phyloP scores from a whole-genome alignment of 2,329 filamentous ascomycete genomes.

The Aspergillus fructus region DNA sequence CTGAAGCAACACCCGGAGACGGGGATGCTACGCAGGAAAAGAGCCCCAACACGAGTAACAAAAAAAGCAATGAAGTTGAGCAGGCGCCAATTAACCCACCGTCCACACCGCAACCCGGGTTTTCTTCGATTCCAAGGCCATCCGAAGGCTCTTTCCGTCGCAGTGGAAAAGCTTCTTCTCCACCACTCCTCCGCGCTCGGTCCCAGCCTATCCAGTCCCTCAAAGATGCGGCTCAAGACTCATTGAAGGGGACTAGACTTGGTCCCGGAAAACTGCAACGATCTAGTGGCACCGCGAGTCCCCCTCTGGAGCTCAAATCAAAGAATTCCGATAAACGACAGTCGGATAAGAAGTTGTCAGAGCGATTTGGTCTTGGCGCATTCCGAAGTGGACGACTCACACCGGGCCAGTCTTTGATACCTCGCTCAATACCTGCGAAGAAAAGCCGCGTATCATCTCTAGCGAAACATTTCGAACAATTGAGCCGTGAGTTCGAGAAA shows the following conservation, averaged over 20 bases:
- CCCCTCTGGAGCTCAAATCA: slow-evolving; percentile 31
- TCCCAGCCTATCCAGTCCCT: slow-evolving; percentile 49
- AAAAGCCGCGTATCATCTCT: slow-evolving; percentile 83
- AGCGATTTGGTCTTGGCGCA: slow-evolving; percentile 65
- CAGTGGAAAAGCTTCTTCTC: slow-evolving; percentile 41
- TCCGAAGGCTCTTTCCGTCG: slow-evolving; percentile 37
- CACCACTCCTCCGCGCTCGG: slow-evolving; percentile 51
- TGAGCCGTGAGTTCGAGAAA: slow-evolving; percentile 94
- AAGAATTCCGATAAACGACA: slow-evolving; percentile 67
- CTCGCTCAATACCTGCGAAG: slow-evolving; percentile 73
- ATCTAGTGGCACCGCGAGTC: slow-evolving; percentile 21
- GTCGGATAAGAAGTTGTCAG: slow-evolving; percentile 75
- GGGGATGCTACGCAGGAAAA: slow-evolving; percentile 16
- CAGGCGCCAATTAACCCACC: slow-evolving; percentile 12
- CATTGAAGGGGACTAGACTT: slow-evolving; percentile 23
- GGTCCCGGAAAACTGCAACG: slow-evolving; percentile 22
- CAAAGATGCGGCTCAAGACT: slow-evolving; percentile 27
- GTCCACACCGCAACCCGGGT: slow-evolving; percentile 26
- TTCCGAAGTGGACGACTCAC: slow-evolving; percentile 59
- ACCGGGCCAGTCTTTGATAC: slow-evolving; percentile 70
- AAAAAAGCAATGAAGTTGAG: slow-evolving; percentile 17
- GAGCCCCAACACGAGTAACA: slow-evolving; percentile 7
- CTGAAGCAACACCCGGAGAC: slow-evolving; percentile 9
- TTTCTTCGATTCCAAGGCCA: slow-evolving; percentile 42
- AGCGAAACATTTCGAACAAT: slow-evolving; percentile 92